Percentiles rank a stretch among this genome's conserved stretches.
phyloP scores from a whole-genome alignment of 805 yeast genomes.

The Lachancea meyersii region DNA sequence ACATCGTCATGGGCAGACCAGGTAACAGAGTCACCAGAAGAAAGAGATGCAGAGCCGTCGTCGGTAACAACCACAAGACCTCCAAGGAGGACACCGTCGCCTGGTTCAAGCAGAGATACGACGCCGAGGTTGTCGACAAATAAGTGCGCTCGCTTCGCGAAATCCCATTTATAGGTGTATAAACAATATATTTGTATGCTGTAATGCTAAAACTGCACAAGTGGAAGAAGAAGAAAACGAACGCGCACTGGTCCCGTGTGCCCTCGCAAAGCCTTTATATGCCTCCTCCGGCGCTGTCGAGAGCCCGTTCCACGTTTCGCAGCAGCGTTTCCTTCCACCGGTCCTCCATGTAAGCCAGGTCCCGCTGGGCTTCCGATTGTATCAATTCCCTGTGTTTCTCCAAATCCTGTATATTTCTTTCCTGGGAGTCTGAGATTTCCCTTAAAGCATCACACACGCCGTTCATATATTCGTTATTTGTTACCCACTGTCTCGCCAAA shows the following conservation, averaged over 20 bases:
- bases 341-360: slow-evolving; percentile 39
- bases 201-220: slow-evolving; percentile 1
- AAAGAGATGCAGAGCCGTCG: slow-evolving; percentile 84
- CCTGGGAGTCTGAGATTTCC: slow-evolving; percentile 34
- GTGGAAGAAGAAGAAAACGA: neutral
- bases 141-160: slow-evolving; percentile 31
- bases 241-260: too few species aligned
- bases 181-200: slow-evolving; percentile 1
- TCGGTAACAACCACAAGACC: slow-evolving; percentile 92
- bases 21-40: slow-evolving; percentile 98
- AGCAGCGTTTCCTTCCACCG: slow-evolving; percentile 46
- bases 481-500: slow-evolving; percentile 34
- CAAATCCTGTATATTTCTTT: slow-evolving; percentile 39
- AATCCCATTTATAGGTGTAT: slow-evolving; percentile 1
- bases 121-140: slow-evolving; percentile 92
- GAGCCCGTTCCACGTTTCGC: slow-evolving; percentile 8
- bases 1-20: slow-evolving; percentile 98
- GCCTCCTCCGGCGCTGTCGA: neutral
- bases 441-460: slow-evolving; percentile 28
- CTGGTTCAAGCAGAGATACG: slow-evolving; percentile 99
- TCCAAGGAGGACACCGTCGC: slow-evolving; percentile 87
- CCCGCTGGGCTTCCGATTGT: slow-evolving; percentile 41
- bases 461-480: slow-evolving; percentile 32
- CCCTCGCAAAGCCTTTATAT: neutral
- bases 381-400: slow-evolving; percentile 37